phyloP scores from a whole-genome alignment of 176 grass and related monocot species.

The Aegilops sharonensis region DNA sequence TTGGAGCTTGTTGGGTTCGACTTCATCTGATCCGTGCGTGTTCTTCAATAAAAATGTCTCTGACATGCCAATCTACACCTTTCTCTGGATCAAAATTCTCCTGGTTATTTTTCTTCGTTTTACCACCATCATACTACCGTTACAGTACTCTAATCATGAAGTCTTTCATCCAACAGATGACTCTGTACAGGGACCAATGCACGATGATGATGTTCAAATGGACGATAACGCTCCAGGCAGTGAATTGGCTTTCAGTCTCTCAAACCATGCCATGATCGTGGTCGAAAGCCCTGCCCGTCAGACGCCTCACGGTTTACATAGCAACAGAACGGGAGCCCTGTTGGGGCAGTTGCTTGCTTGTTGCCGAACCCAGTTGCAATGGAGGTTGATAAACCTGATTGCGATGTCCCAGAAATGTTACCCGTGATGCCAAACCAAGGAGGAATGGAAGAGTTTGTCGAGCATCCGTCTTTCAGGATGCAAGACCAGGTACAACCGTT shows the following conservation, averaged over 20 bases:
- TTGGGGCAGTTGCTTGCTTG: neutral
- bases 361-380: neutral
- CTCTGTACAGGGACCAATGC: neutral
- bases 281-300: neutral
- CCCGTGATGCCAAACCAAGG: neutral
- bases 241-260: neutral
- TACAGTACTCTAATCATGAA: neutral
- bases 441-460: neutral
- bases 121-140: neutral
- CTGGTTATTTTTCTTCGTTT: neutral
- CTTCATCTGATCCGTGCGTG: neutral
- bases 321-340: neutral
- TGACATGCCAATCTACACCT: neutral
- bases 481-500: neutral
- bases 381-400: slow-evolving; percentile 1
- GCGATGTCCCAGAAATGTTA: neutral
- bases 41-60: neutral
- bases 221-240: neutral
- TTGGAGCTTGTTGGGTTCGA: neutral
- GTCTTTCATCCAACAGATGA: neutral
- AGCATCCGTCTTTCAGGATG: neutral
- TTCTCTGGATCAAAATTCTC: neutral
- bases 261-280: slow-evolving; percentile 1
- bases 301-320: neutral
- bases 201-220: neutral